Evolutionary conservation across 495 filamentous ascomycete genomes (phyloP).

Genomic region (Ascodesmis nigricans): DNA sequence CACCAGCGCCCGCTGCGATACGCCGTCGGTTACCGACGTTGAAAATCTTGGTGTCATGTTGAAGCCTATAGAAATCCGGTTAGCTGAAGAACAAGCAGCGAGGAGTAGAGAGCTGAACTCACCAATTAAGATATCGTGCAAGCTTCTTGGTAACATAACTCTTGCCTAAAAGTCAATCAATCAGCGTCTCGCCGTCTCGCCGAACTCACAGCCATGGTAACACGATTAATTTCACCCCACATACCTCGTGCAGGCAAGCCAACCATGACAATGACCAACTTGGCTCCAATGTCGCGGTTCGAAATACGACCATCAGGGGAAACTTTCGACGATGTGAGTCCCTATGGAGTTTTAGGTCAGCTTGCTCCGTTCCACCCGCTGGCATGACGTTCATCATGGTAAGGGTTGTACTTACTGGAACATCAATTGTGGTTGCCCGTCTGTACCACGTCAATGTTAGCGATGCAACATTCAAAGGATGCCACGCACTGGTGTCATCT

Average conservation of each 20-base stretch:
- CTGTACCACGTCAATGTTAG: conserved; percentile 19
- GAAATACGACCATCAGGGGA: conserved; percentile 89
- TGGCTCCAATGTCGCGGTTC: conserved; percentile 75
- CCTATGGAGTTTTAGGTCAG: conserved; percentile 5
- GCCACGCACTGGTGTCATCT: not conserved
- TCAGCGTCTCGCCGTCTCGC: not conserved
- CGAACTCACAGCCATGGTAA: not conserved
- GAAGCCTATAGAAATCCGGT: conserved; percentile 43
- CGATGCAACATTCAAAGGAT: not conserved
- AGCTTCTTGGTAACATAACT: conserved; percentile 98
- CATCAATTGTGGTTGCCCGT: conserved; percentile 67
- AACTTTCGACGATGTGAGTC: conserved; percentile 75
- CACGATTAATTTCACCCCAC: too few relatives aligned
- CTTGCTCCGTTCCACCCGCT: conserved; percentile 24
- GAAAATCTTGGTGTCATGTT: conserved; percentile 87
- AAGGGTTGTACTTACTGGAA: conserved; percentile 26
- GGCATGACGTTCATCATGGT: conserved; percentile 17
- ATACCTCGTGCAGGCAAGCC: conserved; percentile 65
- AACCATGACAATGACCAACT: conserved; percentile 96
- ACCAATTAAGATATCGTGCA: conserved; percentile 73
- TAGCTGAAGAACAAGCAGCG: conserved; percentile 1
- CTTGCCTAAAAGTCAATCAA: conserved; percentile 32
- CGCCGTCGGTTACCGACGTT: conserved; percentile 86
- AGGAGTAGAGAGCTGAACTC: not conserved
- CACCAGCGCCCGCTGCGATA: conserved; percentile 45